phyloP scores from a whole-genome alignment of 2,329 filamentous ascomycete genomes.

The Ascochyta clinopodiicola region DNA sequence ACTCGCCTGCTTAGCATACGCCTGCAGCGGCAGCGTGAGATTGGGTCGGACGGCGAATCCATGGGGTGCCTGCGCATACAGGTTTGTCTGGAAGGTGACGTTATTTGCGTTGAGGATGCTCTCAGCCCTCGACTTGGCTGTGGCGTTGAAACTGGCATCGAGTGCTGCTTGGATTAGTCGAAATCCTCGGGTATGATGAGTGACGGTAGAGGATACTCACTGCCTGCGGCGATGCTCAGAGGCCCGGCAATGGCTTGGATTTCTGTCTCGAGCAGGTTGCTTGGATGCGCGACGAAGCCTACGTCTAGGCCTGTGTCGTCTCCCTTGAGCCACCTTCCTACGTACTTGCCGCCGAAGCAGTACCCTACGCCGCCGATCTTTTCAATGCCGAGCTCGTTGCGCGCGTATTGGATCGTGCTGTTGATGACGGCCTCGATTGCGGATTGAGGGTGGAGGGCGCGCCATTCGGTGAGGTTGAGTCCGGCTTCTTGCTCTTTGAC shows the following conservation, averaged over 20 bases:
- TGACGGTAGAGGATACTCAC: slow-evolving; percentile 42
- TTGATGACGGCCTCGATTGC: slow-evolving; percentile 58
- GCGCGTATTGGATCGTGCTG: slow-evolving; percentile 63
- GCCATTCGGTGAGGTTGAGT: slow-evolving; percentile 62
- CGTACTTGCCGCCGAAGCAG: slow-evolving; percentile 79
- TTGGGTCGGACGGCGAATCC: slow-evolving; percentile 46
- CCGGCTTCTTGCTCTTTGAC: slow-evolving; percentile 65
- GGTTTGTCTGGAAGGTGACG: slow-evolving; percentile 40
- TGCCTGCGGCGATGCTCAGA: slow-evolving; percentile 68
- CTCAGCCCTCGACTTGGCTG: slow-evolving; percentile 28
- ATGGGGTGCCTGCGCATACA: slow-evolving; percentile 44
- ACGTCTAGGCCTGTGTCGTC: slow-evolving; percentile 62
- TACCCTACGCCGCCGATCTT: slow-evolving; percentile 72
- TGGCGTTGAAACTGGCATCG: slow-evolving; percentile 29
- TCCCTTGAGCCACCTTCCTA: slow-evolving; percentile 64
- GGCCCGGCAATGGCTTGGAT: slow-evolving; percentile 69
- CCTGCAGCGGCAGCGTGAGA: slow-evolving; percentile 35
- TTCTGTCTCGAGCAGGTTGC: slow-evolving; percentile 70
- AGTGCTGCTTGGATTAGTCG: slow-evolving; percentile 24
- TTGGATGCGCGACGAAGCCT: slow-evolving; percentile 75
- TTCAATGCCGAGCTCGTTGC: slow-evolving; percentile 61
- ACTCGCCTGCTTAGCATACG: slow-evolving; percentile 46
- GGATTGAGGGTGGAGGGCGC: slow-evolving; percentile 52
- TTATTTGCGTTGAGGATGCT: slow-evolving; percentile 36
- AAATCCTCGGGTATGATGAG: neutral